Evolutionary conservation across 305 asterid species (phyloP), one percentile per base, ranked within the genome.

Genomic region (Salvia sclarea): DNA sequence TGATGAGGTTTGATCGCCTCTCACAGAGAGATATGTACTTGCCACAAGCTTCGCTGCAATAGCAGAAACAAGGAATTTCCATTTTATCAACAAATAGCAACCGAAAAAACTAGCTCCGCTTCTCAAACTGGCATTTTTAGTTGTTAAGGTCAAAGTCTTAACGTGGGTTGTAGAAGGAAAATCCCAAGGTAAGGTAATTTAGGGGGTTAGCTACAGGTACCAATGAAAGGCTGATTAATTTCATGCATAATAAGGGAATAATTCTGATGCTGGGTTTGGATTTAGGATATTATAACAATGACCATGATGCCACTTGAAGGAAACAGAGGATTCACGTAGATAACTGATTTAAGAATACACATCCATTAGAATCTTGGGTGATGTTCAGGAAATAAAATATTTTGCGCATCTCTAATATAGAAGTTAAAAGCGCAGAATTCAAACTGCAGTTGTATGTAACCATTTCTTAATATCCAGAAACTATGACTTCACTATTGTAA

Each of bases 1-100:
- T 78, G 79, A 86, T 77, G 80, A 92, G 77, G 71, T 83, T 81
- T 3, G 84, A 84, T 64, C 87, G 81, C 75, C 81, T 88, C 76
- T 92, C 84, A 28, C 84, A 77, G 64, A 92, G 73, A 5, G 87
- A 80, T 61, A 83, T 66, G 76, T 79, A 89, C 72, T 82, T 92
- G 59, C 79, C 59, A 79, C 96, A 92, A 12, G 96, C 98, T 70
- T 88, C 96, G 21, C 97, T 89, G 90, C 72, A 44, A 35, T 10
- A 48, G 49, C 33, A 49, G n/a, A 6, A 47, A 41, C 13, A 55
- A 8, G 43, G n/a, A 35, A 10, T 48, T 61, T 50, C 65, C 41
- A 22, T 33, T 41, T 33, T 14, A 69, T 58, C 41, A 69, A 40
- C 37, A 71, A 38, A 38, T 22, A 50, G 48, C 9, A 5, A 8